Evolutionary conservation across 495 filamentous ascomycete species (phyloP).

Genomic region (Glonium stellatum): DNA sequence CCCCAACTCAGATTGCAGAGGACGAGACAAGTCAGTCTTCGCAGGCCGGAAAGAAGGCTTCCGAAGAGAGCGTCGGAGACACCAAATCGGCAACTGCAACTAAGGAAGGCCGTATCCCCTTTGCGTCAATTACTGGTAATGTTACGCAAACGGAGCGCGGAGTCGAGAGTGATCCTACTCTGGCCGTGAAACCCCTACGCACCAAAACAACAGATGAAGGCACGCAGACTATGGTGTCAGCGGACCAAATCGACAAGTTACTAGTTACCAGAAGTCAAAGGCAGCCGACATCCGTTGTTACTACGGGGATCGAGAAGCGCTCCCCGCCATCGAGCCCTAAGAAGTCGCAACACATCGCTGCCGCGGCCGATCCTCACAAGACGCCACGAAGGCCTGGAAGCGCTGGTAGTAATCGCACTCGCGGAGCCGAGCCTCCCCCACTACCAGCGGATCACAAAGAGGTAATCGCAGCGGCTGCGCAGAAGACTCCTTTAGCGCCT

Average conservation of each 20-base stretch:
- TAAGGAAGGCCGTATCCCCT: constrained; percentile 12
- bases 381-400: constrained; percentile 58
- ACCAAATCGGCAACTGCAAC: neutral
- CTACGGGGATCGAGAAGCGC: constrained; percentile 20
- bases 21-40: neutral
- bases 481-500: constrained; percentile 36
- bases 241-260: constrained; percentile 35
- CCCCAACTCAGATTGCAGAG: neutral
- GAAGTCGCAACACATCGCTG: constrained; percentile 2
- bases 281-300: constrained; percentile 9
- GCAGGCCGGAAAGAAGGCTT: neutral
- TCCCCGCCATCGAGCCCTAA: constrained; percentile 16
- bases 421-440: constrained; percentile 55
- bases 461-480: constrained; percentile 71
- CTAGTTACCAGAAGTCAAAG: constrained; percentile 14
- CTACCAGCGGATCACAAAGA: constrained; percentile 76
- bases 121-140: constrained; percentile 15
- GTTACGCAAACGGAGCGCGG: constrained; percentile 8
- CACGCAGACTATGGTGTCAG: constrained; percentile 37
- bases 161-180: neutral
- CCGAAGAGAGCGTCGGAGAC: neutral
- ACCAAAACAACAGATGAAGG: constrained; percentile 28
- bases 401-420: constrained; percentile 53
- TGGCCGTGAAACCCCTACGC: constrained; percentile 3
- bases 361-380: constrained; percentile 7